Evolutionary conservation across 805 yeast genomes (phyloP).

Genomic region (Citeromyces matritensis): DNA sequence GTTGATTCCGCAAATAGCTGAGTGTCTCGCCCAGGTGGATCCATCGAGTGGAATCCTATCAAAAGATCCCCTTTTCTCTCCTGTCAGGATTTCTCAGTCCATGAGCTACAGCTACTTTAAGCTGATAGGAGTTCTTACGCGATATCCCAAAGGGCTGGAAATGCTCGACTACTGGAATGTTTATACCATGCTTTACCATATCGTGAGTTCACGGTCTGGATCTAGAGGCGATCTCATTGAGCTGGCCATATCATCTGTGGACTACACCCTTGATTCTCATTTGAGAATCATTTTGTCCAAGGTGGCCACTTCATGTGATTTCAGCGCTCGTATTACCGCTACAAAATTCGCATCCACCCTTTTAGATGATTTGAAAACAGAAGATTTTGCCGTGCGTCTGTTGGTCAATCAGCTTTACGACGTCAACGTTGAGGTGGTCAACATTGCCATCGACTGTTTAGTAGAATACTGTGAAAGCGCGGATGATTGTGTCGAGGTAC

Average conservation of each 20-base stretch:
- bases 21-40: slow-evolving; percentile 74
- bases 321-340: slow-evolving; percentile 36
- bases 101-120: slow-evolving; percentile 65
- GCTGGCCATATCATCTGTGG: slow-evolving; percentile 44
- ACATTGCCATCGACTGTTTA: slow-evolving; percentile 37
- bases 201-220: slow-evolving; percentile 40
- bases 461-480: slow-evolving; percentile 26
- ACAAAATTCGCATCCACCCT: slow-evolving; percentile 34
- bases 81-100: slow-evolving; percentile 42
- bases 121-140: slow-evolving; percentile 61
- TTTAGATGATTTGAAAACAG: slow-evolving; percentile 14
- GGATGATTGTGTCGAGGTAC: not conserved
- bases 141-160: slow-evolving; percentile 43
- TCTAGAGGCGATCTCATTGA: slow-evolving; percentile 41
- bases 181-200: slow-evolving; percentile 57
- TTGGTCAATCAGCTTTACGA: slow-evolving; percentile 63
- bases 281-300: slow-evolving; percentile 52
- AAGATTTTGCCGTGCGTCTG: slow-evolving; percentile 32
- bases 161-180: slow-evolving; percentile 74
- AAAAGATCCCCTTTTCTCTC: slow-evolving; percentile 60
- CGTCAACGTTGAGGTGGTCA: slow-evolving; percentile 35
- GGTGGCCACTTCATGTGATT: slow-evolving; percentile 41
- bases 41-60: slow-evolving; percentile 65
- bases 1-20: slow-evolving; percentile 76
- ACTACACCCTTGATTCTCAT: slow-evolving; percentile 46